Base-by-base conservation (phyloP, 106 monocot genomes). In the Gastrodia elata region DNA sequence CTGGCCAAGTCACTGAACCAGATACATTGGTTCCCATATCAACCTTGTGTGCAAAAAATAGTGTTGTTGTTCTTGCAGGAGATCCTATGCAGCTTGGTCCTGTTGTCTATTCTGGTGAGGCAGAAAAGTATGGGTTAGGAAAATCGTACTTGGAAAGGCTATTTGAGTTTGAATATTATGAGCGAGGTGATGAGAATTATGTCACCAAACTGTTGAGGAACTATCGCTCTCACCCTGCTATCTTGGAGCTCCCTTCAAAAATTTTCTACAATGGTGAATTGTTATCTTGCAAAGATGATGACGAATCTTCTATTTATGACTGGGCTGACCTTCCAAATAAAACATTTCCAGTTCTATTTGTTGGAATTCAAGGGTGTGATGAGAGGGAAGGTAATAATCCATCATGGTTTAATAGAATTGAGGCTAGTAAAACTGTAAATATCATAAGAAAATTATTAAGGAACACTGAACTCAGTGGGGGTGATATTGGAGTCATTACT, bases 341-440 rank as follows among this genome's bases (percentile, higher is more conserved):
- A 75, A 46, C 77, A 35, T 98, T 98, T 80, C 93, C 98, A 42
- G 77, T 98, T 64, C 82, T 86, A 46, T 98, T 93, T 77, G 74
- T 98, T 61, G 98, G 92, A 35, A 89, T 98, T 79, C 93, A 98
- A 79, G 98, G 93, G 33, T 91, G 86, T 56, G 98, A 98, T 82
- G 98, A 98, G 83, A 86, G 93, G 69, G 98, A 91, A 64, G 98
- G 98, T 4, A 91, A 64, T 41, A 91, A 93, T 64, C 98, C 98
- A 55, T 93, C 93, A n/a, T 98, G 98, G 98, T 98, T 98, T 76
- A 98, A 98, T 85, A 83, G 98, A 57, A 87, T 82, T 40, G 98
- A 98, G 76, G 93, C 83, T 11, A 98, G 98, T 78, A 98, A 98
- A 80, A 88, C 90, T 22, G 85, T 98, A 24, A 85, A 89, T 20